A percentile compares a stretch with the other conserved stretches of the same genome.
phyloP scores from a whole-genome alignment of 371 early-diverging fungal genomes.

The Mortierella sp. region DNA sequence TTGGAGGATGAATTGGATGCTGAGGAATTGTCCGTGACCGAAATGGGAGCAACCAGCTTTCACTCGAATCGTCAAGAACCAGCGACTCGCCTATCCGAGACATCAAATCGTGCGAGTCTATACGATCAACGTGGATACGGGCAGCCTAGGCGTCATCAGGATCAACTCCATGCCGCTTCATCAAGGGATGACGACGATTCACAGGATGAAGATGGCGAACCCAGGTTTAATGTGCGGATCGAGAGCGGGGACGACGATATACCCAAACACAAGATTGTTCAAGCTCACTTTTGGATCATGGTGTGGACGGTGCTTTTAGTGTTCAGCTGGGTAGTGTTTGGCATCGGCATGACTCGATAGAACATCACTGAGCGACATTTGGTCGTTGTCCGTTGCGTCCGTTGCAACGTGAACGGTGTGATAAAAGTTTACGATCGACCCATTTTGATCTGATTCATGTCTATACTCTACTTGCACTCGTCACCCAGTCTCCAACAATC shows the following conservation, averaged over 20 bases:
- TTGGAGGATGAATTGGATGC: conserved; percentile 46
- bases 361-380: no score
- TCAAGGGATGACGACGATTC: conserved; percentile 8
- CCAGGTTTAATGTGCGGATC: conserved; percentile 44
- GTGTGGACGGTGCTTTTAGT: conserved; percentile 37
- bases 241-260: conserved; percentile 48
- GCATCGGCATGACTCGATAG: conserved; percentile 18
- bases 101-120: neutral
- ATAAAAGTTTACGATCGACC: no score
- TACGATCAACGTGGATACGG: neutral
- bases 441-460: neutral
- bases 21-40: conserved; percentile 44
- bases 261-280: conserved; percentile 27
- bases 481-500: conserved; percentile 81
- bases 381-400: no score
- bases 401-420: no score
- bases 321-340: conserved; percentile 48
- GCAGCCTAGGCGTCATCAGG: neutral
- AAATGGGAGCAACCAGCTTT: conserved; percentile 18
- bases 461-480: conserved; percentile 13
- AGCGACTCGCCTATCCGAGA: neutral
- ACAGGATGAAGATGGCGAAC: conserved; percentile 31
- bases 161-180: neutral
- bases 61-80: conserved; percentile 4
- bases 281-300: conserved; percentile 51